phyloP scores from a whole-genome alignment of 139 green algal species.

The Chlorella sp. region DNA sequence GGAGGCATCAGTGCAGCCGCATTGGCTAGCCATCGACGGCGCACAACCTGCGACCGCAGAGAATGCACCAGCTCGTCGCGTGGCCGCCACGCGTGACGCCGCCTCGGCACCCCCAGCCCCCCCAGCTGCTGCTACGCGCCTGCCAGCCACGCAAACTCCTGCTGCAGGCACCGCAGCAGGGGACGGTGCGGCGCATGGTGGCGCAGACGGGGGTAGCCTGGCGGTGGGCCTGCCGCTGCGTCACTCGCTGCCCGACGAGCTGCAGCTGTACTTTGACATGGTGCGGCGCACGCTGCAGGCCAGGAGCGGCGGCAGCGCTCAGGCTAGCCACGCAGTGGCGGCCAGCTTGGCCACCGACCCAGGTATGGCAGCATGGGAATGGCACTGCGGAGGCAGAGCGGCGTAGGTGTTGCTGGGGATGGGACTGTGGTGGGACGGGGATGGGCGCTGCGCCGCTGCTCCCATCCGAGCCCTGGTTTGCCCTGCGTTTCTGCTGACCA shows the following conservation, averaged over 20 bases:
- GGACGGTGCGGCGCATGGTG: neutral
- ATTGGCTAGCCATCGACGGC: constrained; percentile 7
- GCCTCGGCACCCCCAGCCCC: neutral
- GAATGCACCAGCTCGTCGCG: neutral
- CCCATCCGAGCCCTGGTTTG: too few relatives aligned
- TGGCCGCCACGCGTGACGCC: neutral
- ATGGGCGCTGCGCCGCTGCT: too few relatives aligned
- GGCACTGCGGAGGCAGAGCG: too few relatives aligned
- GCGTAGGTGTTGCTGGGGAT: too few relatives aligned
- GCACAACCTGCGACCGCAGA: neutral
- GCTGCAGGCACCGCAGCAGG: neutral
- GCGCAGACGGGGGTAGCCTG: neutral
- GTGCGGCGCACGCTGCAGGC: neutral
- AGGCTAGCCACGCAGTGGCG: neutral
- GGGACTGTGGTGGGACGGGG: too few relatives aligned
- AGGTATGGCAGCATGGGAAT: neutral
- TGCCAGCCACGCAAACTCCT: too few relatives aligned
- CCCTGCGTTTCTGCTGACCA: too few relatives aligned
- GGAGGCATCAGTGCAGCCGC: neutral
- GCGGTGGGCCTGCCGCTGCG: neutral
- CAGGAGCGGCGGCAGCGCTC: neutral
- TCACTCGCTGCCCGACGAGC: constrained; percentile 15
- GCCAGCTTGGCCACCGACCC: constrained; percentile 20
- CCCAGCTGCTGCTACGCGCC: neutral
- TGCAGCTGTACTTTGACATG: constrained; percentile 17